Evolutionary conservation across 495 filamentous ascomycete genomes (phyloP).

Genomic region (Halenospora varia): DNA sequence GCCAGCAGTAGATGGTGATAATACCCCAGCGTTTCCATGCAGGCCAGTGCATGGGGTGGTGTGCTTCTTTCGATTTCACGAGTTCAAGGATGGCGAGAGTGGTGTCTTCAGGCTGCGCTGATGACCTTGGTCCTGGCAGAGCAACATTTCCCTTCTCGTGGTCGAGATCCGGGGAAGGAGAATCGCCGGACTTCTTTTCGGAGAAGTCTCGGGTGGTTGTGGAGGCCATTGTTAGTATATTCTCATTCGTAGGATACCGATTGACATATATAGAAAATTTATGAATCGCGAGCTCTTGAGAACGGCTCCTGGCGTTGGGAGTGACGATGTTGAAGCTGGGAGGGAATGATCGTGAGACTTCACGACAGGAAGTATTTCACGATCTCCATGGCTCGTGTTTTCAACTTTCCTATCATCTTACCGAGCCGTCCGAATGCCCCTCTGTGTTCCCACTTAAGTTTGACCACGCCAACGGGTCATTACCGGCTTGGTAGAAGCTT

Average conservation of each 20-base stretch:
- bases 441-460: neutral
- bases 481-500: neutral
- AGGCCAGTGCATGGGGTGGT: conserved; percentile 35
- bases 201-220: neutral
- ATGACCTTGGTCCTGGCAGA: neutral
- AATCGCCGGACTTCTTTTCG: neutral
- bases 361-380: no score
- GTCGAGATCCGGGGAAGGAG: neutral
- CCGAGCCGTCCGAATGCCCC: neutral
- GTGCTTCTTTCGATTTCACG: conserved; percentile 24
- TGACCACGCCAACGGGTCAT: neutral
- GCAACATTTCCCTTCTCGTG: conserved; percentile 6
- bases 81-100: conserved; percentile 25
- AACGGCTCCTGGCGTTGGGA: neutral
- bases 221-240: no score
- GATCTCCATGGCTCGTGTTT: no score
- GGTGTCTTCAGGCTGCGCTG: conserved; percentile 6
- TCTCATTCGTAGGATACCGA: no score
- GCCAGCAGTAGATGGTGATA: conserved; percentile 27
- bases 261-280: neutral
- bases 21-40: conserved; percentile 31
- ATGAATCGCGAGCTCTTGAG: neutral
- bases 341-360: no score
- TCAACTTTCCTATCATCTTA: no score
- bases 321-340: no score